These are phyloP conservation scores for Phlyctochytrium planicorne DNA, from an alignment of 192 early-diverging fungal genomes.

Conservation along the genomic window DNA sequence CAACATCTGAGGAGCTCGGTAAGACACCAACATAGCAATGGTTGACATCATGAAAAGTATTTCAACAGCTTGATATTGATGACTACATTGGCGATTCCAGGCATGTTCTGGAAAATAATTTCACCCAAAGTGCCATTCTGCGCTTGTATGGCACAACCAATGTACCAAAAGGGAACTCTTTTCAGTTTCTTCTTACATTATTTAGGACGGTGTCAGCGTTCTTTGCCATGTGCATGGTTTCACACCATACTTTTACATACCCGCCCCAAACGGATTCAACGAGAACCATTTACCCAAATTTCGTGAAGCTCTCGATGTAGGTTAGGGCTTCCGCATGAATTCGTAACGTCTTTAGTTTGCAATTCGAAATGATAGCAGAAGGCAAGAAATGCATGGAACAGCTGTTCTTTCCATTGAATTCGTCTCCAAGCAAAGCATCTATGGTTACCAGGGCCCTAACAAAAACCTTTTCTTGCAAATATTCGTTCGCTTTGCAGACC, in stretches of 20 bases:
- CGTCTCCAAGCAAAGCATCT: constrained; percentile 77
- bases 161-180: constrained; percentile 32
- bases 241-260: constrained; percentile 91
- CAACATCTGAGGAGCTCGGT: neutral
- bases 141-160: constrained; percentile 86
- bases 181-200: neutral
- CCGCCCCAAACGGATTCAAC: constrained; percentile 78
- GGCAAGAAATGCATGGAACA: constrained; percentile 13
- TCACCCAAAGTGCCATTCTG: constrained; percentile 55
- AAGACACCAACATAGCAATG: neutral
- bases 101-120: constrained; percentile 9
- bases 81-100: constrained; percentile 61
- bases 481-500: constrained; percentile 28
- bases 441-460: constrained; percentile 81
- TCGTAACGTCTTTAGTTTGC: constrained; percentile 8
- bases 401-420: constrained; percentile 65
- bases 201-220: constrained; percentile 80
- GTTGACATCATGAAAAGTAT: constrained; percentile 50
- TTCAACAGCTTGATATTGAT: constrained; percentile 96
- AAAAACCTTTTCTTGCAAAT: constrained; percentile 82
- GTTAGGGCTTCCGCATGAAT: neutral
- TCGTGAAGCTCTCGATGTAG: constrained; percentile 53
- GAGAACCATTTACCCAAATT: constrained; percentile 57
- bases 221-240: constrained; percentile 89
- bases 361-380: constrained; percentile 20